These are phyloP conservation scores for Aspergillus vadensis DNA, from an alignment of 2,329 filamentous ascomycete genomes.

Conservation along the genomic window DNA sequence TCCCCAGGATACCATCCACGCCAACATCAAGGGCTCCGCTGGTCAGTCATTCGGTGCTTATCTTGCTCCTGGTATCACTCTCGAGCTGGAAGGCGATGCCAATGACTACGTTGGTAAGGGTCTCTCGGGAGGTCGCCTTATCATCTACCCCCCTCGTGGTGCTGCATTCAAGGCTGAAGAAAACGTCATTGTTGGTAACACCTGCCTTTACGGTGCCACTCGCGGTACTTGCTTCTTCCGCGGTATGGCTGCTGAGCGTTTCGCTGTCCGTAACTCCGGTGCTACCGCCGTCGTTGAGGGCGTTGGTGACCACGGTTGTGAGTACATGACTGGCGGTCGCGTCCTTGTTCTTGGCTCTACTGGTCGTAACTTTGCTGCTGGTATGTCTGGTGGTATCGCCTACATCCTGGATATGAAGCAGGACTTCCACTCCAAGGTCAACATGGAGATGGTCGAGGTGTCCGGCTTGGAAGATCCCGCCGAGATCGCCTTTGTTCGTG, in stretches of 20 bases:
- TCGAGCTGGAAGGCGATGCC: slow-evolving; percentile 92
- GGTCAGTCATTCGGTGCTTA: slow-evolving; percentile 96
- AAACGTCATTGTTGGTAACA: slow-evolving; percentile 90
- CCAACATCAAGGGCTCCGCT: slow-evolving; percentile 93
- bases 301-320: slow-evolving; percentile 92
- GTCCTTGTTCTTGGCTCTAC: slow-evolving; percentile 83
- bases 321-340: slow-evolving; percentile 98
- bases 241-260: slow-evolving; percentile 92
- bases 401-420: slow-evolving; percentile 88
- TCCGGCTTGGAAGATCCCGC: slow-evolving; percentile 78
- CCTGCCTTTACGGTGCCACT: slow-evolving; percentile 93
- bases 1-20: slow-evolving; percentile 90
- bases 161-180: slow-evolving; percentile 95
- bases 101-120: slow-evolving; percentile 98
- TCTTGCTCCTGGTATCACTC: slow-evolving; percentile 86
- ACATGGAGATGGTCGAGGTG: slow-evolving; percentile 96
- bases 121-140: slow-evolving; percentile 86
- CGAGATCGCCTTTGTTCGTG: slow-evolving; percentile 87
- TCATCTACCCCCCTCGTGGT: slow-evolving; percentile 87
- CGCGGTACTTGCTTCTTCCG: slow-evolving; percentile 93
- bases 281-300: slow-evolving; percentile 95
- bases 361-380: slow-evolving; percentile 94
- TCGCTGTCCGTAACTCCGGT: slow-evolving; percentile 94
- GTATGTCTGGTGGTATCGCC: slow-evolving; percentile 97
- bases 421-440: slow-evolving; percentile 91